These are phyloP conservation scores for Balakata baccata DNA, from an alignment of 345 rosid genomes.

Conservation along the genomic window DNA sequence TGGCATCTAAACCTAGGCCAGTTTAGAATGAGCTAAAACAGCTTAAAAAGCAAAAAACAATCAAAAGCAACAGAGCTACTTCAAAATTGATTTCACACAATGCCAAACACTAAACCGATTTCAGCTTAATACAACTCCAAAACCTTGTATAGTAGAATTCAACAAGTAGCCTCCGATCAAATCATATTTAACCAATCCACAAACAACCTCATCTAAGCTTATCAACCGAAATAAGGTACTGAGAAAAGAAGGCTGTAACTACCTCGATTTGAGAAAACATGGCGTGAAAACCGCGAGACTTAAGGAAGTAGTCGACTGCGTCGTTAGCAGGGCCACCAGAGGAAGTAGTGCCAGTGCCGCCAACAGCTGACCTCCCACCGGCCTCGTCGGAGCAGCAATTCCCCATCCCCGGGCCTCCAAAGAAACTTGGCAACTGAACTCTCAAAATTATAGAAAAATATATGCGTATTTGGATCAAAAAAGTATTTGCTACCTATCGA, in stretches of 20 bases:
- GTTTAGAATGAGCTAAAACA: not conserved
- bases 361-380: conserved; percentile 58
- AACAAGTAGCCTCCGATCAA: not conserved
- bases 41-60: not conserved
- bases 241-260: not conserved
- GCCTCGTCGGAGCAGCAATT: conserved; percentile 77
- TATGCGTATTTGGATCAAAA: not conserved
- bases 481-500: not conserved
- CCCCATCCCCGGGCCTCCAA: conserved; percentile 45
- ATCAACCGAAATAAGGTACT: not conserved
- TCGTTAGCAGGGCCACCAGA: conserved; percentile 37
- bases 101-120: not conserved
- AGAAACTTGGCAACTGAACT: not conserved
- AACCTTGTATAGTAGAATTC: not conserved
- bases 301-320: conserved; percentile 62
- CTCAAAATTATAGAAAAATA: not conserved
- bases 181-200: not conserved
- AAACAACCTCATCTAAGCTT: not conserved
- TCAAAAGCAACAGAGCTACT: not conserved
- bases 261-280: conserved; percentile 89
- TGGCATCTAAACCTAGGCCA: not conserved
- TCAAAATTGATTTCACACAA: not conserved
- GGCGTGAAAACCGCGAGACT: conserved; percentile 64
- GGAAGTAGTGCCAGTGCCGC: conserved; percentile 48
- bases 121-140: not conserved